Evolutionary conservation across 1,139 yeast genomes (phyloP), one percentile per base, ranked within the genome.

Genomic region (Dujonia santamariae): DNA sequence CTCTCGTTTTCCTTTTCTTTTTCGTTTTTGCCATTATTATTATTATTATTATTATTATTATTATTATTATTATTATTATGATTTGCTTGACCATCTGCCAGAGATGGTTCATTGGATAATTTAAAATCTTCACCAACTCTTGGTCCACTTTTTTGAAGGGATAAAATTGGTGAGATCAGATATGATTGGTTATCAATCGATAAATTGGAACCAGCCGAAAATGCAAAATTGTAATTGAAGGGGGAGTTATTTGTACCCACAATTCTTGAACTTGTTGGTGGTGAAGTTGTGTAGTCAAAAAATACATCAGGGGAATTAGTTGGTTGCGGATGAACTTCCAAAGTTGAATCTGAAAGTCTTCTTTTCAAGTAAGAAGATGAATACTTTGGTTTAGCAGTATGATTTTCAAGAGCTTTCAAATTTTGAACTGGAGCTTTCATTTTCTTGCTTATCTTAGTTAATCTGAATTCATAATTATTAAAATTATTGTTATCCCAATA

Each of bases 401-500:
- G 61, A 6, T 42, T 45, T 31, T 45, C 47, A 28, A 54, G 33
- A 42, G 46, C 13, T 24, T 26, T 26, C 24, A 26, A 19, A 4
- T 38, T 22, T 25, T 36, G 31, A 11, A 32, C 24, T 19, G 32
- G 23, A 19, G 26, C 31, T 18, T 30, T 19, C n/a, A 19, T 31
- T 18, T 24, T 16, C 7, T 32, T 35, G 29, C 45, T 35, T 4
- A 46, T 38, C 39, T 62, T 63, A 13, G 50, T 60, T 37, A 83
- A 63, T 34, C 61, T 60, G 19, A 85, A 65, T 32, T 65, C 67
- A 56, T 83, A 86, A 56, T 86, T 86, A 35, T 60, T 55, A 31
- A 51, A 53, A 26, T 59, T 44, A 56, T 87, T 86, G 59, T 85
- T 86, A 56, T 86, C 96, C 95, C 96, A 87, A 51, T 52, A 75